Conservation (phyloP, 768 basidiomycete species). For the Cytidiella melzeri region DNA sequence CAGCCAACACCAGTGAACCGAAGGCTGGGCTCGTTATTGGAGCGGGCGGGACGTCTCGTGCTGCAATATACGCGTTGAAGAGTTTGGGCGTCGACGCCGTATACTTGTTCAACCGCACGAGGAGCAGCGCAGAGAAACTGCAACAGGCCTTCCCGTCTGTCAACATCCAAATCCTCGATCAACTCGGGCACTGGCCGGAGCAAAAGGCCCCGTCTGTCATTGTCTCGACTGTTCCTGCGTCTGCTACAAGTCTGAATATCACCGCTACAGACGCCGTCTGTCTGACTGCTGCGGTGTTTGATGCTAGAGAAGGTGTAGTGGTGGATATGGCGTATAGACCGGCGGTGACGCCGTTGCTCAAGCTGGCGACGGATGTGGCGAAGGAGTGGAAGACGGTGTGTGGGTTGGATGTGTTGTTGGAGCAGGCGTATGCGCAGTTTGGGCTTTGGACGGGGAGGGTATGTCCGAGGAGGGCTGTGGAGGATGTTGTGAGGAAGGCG, state of each 20-base stretch:
- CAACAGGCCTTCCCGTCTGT: slow-evolving; percentile 60
- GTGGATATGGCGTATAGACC: slow-evolving; percentile 97
- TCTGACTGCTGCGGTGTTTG: slow-evolving; percentile 54
- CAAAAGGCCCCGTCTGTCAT: slow-evolving; percentile 58
- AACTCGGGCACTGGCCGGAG: slow-evolving; percentile 48
- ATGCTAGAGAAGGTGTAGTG: slow-evolving; percentile 58
- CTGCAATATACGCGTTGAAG: slow-evolving; percentile 87
- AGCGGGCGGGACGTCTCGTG: slow-evolving; percentile 91
- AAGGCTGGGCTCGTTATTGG: slow-evolving; percentile 80
- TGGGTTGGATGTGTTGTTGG: slow-evolving; percentile 79
- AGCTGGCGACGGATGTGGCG: slow-evolving; percentile 47
- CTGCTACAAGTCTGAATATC: slow-evolving; percentile 40
- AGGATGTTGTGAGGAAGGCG: slow-evolving; percentile 40
- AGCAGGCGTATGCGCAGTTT: slow-evolving; percentile 87
- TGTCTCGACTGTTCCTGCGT: slow-evolving; percentile 83
- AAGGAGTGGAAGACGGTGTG: slow-evolving; percentile 63
- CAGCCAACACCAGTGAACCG: slow-evolving; percentile 28
- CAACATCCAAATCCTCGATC: slow-evolving; percentile 53
- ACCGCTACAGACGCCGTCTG: slow-evolving; percentile 32
- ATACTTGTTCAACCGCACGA: slow-evolving; percentile 86
- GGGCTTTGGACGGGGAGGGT: slow-evolving; percentile 70
- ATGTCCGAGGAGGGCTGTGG: slow-evolving; percentile 46
- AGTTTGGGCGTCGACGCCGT: slow-evolving; percentile 61
- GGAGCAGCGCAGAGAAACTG: slow-evolving; percentile 63
- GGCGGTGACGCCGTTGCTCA: slow-evolving; percentile 72